phyloP scores from a whole-genome alignment of 129 eudicot species.

The Tagetes erecta region DNA sequence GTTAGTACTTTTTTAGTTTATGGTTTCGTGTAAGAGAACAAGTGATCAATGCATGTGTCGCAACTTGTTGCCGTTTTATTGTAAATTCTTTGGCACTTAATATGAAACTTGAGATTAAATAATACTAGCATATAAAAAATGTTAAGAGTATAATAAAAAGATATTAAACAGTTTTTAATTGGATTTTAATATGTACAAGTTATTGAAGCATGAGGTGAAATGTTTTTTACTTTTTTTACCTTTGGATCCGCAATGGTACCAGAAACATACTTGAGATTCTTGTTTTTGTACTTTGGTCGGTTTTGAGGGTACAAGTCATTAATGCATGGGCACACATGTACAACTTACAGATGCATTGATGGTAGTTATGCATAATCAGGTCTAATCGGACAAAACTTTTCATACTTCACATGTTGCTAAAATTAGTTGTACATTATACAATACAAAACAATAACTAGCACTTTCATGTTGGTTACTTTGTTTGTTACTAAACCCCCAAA shows the following conservation, averaged over 20 bases:
- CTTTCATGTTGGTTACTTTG: not conserved
- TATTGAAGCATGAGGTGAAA: not conserved
- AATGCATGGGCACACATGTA: constrained; percentile 1
- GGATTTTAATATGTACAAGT: not conserved
- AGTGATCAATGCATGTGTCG: not conserved
- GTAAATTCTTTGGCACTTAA: no score
- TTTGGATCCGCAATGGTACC: not conserved
- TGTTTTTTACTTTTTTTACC: constrained; percentile 2
- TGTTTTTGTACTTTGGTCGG: not conserved
- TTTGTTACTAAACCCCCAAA: not conserved
- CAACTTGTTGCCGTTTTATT: no score
- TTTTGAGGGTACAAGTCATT: not conserved
- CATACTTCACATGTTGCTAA: no score
- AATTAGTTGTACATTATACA: not conserved
- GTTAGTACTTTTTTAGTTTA: constrained; percentile 48
- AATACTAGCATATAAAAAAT: no score
- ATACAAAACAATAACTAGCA: not conserved
- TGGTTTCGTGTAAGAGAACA: not conserved
- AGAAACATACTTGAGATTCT: not conserved
- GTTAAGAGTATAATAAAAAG: no score
- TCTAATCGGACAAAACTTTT: not conserved
- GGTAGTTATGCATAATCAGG: not conserved
- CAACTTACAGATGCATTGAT: constrained; percentile 1
- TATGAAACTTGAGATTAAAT: no score
- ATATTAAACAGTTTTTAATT: no score